Evolutionary conservation across 2,329 filamentous ascomycete genomes (phyloP).

Genomic region (Dothidotthia symphoricarpi): DNA sequence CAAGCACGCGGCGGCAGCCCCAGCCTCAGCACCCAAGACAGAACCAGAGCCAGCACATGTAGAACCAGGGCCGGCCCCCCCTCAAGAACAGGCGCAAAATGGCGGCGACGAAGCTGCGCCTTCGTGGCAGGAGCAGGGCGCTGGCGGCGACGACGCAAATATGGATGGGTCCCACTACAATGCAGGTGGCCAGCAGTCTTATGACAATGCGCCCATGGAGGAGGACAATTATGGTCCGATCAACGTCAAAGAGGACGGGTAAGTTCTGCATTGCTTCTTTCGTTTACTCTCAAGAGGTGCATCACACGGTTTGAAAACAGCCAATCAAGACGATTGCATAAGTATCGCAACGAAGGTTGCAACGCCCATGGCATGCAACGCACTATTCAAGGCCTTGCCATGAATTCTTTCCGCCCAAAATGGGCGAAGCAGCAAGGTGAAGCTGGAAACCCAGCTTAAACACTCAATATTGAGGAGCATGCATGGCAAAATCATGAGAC

Average conservation of each 20-base stretch:
- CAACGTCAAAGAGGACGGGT: conserved; percentile 89
- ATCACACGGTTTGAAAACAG: conserved; percentile 22
- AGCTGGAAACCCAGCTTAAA: no score
- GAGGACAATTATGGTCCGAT: conserved; percentile 53
- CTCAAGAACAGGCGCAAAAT: conserved; percentile 16
- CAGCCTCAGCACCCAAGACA: conserved; percentile 20
- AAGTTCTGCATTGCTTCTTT: conserved; percentile 50
- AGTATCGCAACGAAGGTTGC: no score
- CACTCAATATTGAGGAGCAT: no score
- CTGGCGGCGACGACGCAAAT: conserved; percentile 26
- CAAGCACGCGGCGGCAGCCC: conserved; percentile 25
- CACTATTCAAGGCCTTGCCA: no score
- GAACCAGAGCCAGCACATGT: conserved; percentile 23
- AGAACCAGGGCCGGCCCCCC: conserved; percentile 18
- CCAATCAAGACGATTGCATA: no score
- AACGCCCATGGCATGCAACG: no score
- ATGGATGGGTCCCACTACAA: conserved; percentile 34
- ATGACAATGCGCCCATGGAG: conserved; percentile 32
- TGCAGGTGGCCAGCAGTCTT: conserved; percentile 31
- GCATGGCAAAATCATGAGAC: no score
- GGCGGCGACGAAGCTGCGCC: conserved; percentile 14
- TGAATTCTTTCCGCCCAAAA: no score
- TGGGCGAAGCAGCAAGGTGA: no score
- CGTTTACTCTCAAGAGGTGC: conserved; percentile 15
- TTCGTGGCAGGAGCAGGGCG: conserved; percentile 18